Percentiles rank a stretch among this genome's conserved stretches.
Conservation (phyloP, 208 protist genomes). For the Porcisia deanei region DNA sequence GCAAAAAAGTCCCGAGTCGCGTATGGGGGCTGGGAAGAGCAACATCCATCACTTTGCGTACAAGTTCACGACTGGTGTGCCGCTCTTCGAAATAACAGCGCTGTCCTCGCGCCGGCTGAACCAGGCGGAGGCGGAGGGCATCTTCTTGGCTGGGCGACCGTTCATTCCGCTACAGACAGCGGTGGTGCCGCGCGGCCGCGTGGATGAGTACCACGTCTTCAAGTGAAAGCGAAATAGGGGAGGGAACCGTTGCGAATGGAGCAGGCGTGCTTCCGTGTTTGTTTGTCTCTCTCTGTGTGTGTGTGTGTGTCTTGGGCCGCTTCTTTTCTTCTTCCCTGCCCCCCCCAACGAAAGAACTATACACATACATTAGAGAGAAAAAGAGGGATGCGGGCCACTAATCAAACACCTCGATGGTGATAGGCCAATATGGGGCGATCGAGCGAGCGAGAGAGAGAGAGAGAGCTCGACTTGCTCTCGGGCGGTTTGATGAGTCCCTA, state of each 20-base stretch:
- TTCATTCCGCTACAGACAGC: constrained; percentile 89
- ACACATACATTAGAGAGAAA: too few relatives aligned
- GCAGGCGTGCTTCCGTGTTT: neutral
- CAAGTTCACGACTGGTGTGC: constrained; percentile 90
- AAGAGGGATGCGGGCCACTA: too few relatives aligned
- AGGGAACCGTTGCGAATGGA: neutral
- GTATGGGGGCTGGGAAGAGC: constrained; percentile 89
- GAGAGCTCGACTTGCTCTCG: too few relatives aligned
- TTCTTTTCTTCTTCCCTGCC: neutral
- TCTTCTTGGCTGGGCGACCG: constrained; percentile 78
- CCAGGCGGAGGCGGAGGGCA: constrained; percentile 89
- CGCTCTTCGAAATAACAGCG: constrained; percentile 83
- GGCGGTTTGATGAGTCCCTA: too few relatives aligned
- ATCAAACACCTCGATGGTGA: too few relatives aligned
- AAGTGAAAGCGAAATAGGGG: constrained; percentile 40
- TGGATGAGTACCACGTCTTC: constrained; percentile 92
- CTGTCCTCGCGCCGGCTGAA: constrained; percentile 70
- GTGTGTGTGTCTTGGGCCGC: neutral
- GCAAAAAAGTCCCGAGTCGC: constrained; percentile 87
- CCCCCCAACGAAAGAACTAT: neutral
- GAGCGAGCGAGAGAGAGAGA: too few relatives aligned
- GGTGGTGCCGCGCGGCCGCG: constrained; percentile 87
- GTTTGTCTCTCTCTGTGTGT: neutral
- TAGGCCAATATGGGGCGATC: too few relatives aligned
- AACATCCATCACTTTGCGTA: constrained; percentile 93